Evolutionary conservation across 257 asterid species (phyloP).

Genomic region (Salvia rosmarinus): DNA sequence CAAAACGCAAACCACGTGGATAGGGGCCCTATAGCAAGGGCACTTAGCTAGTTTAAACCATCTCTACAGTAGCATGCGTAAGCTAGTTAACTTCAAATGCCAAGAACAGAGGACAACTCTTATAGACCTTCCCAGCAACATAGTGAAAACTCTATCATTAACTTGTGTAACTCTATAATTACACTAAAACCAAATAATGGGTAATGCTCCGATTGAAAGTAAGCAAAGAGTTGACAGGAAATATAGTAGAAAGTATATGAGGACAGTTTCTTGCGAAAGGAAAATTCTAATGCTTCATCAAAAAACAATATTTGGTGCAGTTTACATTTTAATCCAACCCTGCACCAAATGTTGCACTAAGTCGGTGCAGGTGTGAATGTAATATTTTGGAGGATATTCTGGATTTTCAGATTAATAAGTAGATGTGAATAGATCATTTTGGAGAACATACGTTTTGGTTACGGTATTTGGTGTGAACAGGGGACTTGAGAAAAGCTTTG

Average conservation of each 20-base stretch:
- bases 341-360: background rate
- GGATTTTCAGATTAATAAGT: background rate
- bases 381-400: background rate
- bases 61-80: background rate
- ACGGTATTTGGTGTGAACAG: background rate
- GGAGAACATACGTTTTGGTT: background rate
- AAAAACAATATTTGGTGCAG: background rate
- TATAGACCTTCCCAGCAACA: slow-evolving; percentile 16
- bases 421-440: background rate
- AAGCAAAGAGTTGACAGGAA: background rate
- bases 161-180: background rate
- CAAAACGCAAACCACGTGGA: background rate
- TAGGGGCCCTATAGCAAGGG: background rate
- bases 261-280: background rate
- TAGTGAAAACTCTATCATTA: background rate
- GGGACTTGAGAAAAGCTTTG: background rate
- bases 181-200: background rate
- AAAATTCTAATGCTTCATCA: background rate
- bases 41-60: background rate
- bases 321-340: slow-evolving; percentile 12
- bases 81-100: slow-evolving; percentile 25
- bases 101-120: background rate
- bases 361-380: background rate
- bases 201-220: background rate
- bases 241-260: background rate